These are phyloP conservation scores for Candida freyschussii DNA, from an alignment of 1,139 yeast species.

Conservation along the genomic window DNA sequence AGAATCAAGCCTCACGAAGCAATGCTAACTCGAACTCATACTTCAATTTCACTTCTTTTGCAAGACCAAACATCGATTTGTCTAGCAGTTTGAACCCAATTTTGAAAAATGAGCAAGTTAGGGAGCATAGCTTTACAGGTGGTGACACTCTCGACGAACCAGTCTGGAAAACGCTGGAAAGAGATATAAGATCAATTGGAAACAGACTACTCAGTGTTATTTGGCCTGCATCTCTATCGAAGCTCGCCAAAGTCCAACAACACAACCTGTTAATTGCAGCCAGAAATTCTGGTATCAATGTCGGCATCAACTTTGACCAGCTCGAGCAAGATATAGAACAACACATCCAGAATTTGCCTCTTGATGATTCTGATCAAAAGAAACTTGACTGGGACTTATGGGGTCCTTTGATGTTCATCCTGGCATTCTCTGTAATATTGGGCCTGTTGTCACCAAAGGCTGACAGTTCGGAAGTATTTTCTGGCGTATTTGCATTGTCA, in stretches of 20 bases:
- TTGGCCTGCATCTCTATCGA: conserved; percentile 58
- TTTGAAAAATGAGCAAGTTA: conserved; percentile 44
- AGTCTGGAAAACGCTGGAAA: conserved; percentile 57
- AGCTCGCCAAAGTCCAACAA: conserved; percentile 43
- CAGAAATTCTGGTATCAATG: conserved; percentile 38
- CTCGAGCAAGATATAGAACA: conserved; percentile 27
- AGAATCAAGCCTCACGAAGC: conserved; percentile 7
- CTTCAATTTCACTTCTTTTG: conserved; percentile 25
- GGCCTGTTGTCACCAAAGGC: conserved; percentile 37
- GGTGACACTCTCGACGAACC: conserved; percentile 88
- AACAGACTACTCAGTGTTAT: conserved; percentile 60
- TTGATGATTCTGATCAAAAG: conserved; percentile 27
- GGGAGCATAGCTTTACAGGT: conserved; percentile 72
- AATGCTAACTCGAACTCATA: conserved; percentile 13
- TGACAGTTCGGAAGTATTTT: conserved; percentile 45
- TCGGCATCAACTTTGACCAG: conserved; percentile 36
- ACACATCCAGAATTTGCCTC: conserved; percentile 21
- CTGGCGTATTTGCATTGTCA: conserved; percentile 56
- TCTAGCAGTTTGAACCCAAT: conserved; percentile 23
- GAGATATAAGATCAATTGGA: conserved; percentile 67
- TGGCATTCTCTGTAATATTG: conserved; percentile 52
- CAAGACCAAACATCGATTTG: conserved; percentile 23
- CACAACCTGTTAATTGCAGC: conserved; percentile 41
- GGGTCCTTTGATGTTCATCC: conserved; percentile 80
- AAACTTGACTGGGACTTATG: conserved; percentile 77